These are phyloP conservation scores for Paraphaeosphaeria minitans DNA, from an alignment of 2,329 filamentous ascomycete species.

Conservation along the genomic window DNA sequence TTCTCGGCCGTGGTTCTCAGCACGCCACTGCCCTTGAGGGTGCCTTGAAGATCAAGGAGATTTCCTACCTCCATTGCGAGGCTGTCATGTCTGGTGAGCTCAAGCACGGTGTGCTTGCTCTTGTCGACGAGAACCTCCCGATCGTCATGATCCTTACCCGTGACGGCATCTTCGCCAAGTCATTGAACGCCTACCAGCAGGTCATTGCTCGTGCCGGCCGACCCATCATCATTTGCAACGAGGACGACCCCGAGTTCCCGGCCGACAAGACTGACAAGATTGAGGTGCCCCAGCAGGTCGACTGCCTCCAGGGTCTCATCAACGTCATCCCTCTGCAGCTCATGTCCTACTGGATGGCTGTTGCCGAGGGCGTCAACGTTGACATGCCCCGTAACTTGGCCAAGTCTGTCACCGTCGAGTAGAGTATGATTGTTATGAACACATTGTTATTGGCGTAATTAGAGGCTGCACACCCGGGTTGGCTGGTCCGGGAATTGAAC, in stretches of 20 bases:
- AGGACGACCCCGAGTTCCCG: slow-evolving; percentile 85
- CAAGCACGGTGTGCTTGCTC: slow-evolving; percentile 96
- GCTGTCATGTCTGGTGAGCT: slow-evolving; percentile 99
- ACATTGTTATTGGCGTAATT: slow-evolving; percentile 29
- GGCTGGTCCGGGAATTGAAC: slow-evolving; percentile 32
- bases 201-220: slow-evolving; percentile 95
- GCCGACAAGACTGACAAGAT: slow-evolving; percentile 91
- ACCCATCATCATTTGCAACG: slow-evolving; percentile 98
- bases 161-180: slow-evolving; percentile 96
- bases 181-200: slow-evolving; percentile 99
- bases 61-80: slow-evolving; percentile 98
- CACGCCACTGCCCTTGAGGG: slow-evolving; percentile 96
- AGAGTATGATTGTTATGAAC: slow-evolving; percentile 48
- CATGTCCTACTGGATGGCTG: slow-evolving; percentile 98
- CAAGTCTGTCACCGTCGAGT: slow-evolving; percentile 99
- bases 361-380: slow-evolving; percentile 93
- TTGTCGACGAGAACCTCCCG: slow-evolving; percentile 97
- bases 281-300: slow-evolving; percentile 93
- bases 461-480: slow-evolving; percentile 26
- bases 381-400: slow-evolving; percentile 98
- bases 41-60: slow-evolving; percentile 99
- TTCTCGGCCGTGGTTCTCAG: slow-evolving; percentile 93
- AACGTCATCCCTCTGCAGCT: slow-evolving; percentile 98
- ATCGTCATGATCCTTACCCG: slow-evolving; percentile 99
- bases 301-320: slow-evolving; percentile 92